Conservation (phyloP, 768 basidiomycete genomes). For the Phaeotremella fagi region DNA sequence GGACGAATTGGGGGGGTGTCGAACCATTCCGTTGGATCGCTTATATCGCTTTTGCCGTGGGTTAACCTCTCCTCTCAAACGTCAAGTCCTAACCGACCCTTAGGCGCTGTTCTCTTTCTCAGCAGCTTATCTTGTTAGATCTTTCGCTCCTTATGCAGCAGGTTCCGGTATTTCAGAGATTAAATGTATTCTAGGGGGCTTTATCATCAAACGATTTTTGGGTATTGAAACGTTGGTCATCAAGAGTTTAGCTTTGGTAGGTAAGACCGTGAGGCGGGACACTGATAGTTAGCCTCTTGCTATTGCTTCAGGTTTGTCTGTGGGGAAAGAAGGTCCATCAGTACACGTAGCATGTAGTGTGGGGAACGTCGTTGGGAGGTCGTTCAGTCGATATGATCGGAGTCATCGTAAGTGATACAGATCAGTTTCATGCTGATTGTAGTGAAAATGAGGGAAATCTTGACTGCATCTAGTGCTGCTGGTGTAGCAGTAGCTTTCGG, state of each 20-base stretch:
- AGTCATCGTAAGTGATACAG: slow-evolving; percentile 67
- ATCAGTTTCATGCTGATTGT: slow-evolving; percentile 32
- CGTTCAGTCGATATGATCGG: slow-evolving; percentile 73
- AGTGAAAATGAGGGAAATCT: slow-evolving; percentile 69
- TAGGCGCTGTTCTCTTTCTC: slow-evolving; percentile 78
- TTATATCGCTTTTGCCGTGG: slow-evolving; percentile 83
- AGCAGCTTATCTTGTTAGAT: slow-evolving; percentile 80
- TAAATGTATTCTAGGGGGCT: slow-evolving; percentile 94
- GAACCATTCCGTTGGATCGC: slow-evolving; percentile 65
- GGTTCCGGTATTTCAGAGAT: slow-evolving; percentile 98
- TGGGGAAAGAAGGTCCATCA: slow-evolving; percentile 97
- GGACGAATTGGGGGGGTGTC: slow-evolving; percentile 79
- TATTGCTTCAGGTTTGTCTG: slow-evolving; percentile 92
- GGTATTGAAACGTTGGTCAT: slow-evolving; percentile 84
- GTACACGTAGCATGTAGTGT: slow-evolving; percentile 96
- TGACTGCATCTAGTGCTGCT: slow-evolving; percentile 93
- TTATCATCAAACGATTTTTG: slow-evolving; percentile 93
- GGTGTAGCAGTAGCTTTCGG: slow-evolving; percentile 99
- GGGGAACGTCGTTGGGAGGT: slow-evolving; percentile 79
- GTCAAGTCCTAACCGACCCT: not conserved
- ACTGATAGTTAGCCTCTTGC: slow-evolving; percentile 68
- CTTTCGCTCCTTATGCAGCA: slow-evolving; percentile 88
- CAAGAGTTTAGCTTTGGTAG: slow-evolving; percentile 86
- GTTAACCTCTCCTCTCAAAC: slow-evolving; percentile 38
- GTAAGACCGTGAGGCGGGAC: slow-evolving; percentile 35